phyloP scores from a whole-genome alignment of 805 yeast species.

The Metschnikowia arizonensis region DNA sequence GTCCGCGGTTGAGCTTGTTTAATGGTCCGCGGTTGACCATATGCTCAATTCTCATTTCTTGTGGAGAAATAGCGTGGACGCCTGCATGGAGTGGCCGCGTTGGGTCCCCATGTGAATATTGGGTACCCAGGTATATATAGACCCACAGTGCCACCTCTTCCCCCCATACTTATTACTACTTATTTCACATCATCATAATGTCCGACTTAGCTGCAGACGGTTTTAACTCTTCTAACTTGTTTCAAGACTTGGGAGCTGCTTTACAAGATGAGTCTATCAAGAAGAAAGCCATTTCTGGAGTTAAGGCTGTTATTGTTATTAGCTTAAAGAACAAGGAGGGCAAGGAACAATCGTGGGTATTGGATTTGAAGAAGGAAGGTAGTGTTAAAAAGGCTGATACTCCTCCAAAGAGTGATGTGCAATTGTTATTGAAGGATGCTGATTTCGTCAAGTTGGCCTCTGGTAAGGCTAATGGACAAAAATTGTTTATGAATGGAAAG shows the following conservation, averaged over 20 bases:
- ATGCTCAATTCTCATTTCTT: neutral
- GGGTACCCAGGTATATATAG: slow-evolving; percentile 2
- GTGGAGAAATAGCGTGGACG: slow-evolving; percentile 2
- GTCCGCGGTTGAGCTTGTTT: neutral
- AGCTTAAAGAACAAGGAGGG: slow-evolving; percentile 32
- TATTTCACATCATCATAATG: slow-evolving; percentile 15
- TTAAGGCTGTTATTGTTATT: slow-evolving; percentile 62
- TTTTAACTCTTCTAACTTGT: slow-evolving; percentile 42
- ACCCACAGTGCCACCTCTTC: neutral
- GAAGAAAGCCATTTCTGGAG: slow-evolving; percentile 41
- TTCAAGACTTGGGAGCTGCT: slow-evolving; percentile 37
- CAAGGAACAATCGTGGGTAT: slow-evolving; percentile 21
- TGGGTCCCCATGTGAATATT: slow-evolving; percentile 5
- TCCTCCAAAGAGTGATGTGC: slow-evolving; percentile 53
- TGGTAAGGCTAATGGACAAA: slow-evolving; percentile 83
- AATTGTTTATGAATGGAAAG: slow-evolving; percentile 78
- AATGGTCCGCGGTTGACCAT: slow-evolving; percentile 1
- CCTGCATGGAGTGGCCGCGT: slow-evolving; percentile 5
- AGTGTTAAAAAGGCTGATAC: slow-evolving; percentile 13
- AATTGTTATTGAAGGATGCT: slow-evolving; percentile 58
- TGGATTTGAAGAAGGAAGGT: slow-evolving; percentile 22
- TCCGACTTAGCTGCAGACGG: slow-evolving; percentile 32
- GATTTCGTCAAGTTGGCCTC: slow-evolving; percentile 67
- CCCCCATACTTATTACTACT: neutral
- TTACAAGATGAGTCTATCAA: slow-evolving; percentile 33